Conservation (phyloP, 495 filamentous ascomycete genomes). For the Talaromyces thailandensis region DNA sequence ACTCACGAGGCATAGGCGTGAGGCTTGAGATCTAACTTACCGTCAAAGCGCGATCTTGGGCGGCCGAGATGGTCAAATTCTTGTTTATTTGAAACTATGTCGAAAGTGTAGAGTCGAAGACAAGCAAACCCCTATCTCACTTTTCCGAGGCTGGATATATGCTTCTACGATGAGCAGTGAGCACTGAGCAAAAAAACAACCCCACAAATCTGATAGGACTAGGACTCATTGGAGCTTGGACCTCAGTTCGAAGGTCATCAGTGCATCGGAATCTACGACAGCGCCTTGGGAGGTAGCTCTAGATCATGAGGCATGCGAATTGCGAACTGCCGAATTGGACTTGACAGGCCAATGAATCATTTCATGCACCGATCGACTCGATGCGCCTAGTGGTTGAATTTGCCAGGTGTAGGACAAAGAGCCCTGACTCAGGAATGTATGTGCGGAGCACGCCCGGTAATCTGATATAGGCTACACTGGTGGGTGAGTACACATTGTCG, state of each 20-base stretch:
- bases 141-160: background rate
- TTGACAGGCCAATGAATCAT: background rate
- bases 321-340: background rate
- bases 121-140: background rate
- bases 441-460: background rate
- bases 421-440: background rate
- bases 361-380: background rate
- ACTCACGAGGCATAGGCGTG: background rate
- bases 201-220: background rate
- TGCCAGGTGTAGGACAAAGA: background rate
- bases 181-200: background rate
- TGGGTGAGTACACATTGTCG: background rate
- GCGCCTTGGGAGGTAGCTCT: background rate
- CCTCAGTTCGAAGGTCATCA: background rate
- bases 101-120: background rate
- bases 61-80: background rate
- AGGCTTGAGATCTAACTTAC: slow-evolving; percentile 1
- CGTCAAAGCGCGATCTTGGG: background rate
- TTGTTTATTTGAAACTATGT: background rate
- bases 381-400: background rate
- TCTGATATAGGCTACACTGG: background rate
- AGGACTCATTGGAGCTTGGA: background rate
- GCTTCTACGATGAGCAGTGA: background rate
- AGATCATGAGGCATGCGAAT: background rate
- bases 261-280: background rate